Evolutionary conservation across 2,329 filamentous ascomycete genomes (phyloP).

Genomic region (Penicillium corylophilum): DNA sequence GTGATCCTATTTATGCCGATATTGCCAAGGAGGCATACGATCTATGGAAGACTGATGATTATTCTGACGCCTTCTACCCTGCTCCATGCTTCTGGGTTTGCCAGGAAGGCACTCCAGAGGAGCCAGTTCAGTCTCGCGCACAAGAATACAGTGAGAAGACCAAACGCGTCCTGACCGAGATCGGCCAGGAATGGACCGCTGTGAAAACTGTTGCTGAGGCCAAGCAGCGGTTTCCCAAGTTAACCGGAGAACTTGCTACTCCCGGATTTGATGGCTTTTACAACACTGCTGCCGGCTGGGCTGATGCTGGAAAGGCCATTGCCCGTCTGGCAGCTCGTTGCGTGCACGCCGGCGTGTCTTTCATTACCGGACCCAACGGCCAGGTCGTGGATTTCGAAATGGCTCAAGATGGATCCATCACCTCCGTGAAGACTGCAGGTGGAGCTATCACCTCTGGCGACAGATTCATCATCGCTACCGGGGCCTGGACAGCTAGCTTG

Average conservation of each 20-base stretch:
- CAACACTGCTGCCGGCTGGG: conserved; percentile 31
- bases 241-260: conserved; percentile 19
- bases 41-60: conserved; percentile 58
- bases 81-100: conserved; percentile 26
- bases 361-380: conserved; percentile 27
- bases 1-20: conserved; percentile 68
- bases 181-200: conserved; percentile 26
- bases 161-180: conserved; percentile 21
- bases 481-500: conserved; percentile 76
- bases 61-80: conserved; percentile 24
- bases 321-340: conserved; percentile 22
- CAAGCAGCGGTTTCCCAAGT: conserved; percentile 20
- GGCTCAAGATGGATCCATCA: conserved; percentile 41
- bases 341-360: conserved; percentile 24
- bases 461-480: conserved; percentile 72
- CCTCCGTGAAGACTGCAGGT: conserved; percentile 56
- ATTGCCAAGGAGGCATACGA: conserved; percentile 68
- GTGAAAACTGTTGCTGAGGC: conserved; percentile 17
- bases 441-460: conserved; percentile 57
- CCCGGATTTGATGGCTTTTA: conserved; percentile 28
- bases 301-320: conserved; percentile 27
- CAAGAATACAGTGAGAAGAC: conserved; percentile 26
- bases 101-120: conserved; percentile 21
- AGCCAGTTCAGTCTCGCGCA: conserved; percentile 19
- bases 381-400: conserved; percentile 38